Evolutionary conservation across 768 basidiomycete species (phyloP), one percentile per base, ranked within the genome.

Genomic region (Plicaturopsis crispa): DNA sequence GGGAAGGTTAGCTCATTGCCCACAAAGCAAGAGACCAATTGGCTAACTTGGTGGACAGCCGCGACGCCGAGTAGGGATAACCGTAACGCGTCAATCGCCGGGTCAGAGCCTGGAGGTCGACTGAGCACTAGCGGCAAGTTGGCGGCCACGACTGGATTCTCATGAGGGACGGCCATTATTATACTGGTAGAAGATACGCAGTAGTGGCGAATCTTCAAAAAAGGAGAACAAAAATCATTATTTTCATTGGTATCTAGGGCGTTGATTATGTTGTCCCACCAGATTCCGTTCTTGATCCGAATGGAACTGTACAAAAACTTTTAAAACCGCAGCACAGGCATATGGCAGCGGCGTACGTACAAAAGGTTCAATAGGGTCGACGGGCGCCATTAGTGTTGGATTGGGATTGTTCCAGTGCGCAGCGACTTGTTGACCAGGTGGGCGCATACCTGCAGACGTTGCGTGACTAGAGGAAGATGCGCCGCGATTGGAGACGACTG

Each of bases 351-450:
- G 36, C 23, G 28, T 4, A 62, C 80, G 64, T 58, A 87, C 84
- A 56, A 75, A 85, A 40, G 80, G 56, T 33, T 84, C 78, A 53
- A 80, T 66, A 11, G 72, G 64, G 47, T 79, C 72, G 36, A 70
- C 47, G 14, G 72, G 63, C 19, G 65, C 55, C 39, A 68, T 49
- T 43, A 70, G 53, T 13, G 58, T 57, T 26, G 69, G 52, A n/a
- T n/a, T n/a, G n/a, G 70, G 62, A 35, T 64, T 63, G 80, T 79
- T 82, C 37, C 78, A 75, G 35, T 63, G 63, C 42, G 69, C 50
- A 40, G 65, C 52, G 36, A 70, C 69, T 31, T 59, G 51, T 43
- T 76, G 71, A 33, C 64, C 65, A 51, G 74, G 62, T 16, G 72
- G 56, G 38, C 78, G 74, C 44, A 76, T 72, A 40, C 68, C 63